Percentiles rank a stretch among this genome's conserved stretches.
These are phyloP conservation scores for Prunus mira DNA, from an alignment of 306 rosid genomes.

Conservation along the genomic window DNA sequence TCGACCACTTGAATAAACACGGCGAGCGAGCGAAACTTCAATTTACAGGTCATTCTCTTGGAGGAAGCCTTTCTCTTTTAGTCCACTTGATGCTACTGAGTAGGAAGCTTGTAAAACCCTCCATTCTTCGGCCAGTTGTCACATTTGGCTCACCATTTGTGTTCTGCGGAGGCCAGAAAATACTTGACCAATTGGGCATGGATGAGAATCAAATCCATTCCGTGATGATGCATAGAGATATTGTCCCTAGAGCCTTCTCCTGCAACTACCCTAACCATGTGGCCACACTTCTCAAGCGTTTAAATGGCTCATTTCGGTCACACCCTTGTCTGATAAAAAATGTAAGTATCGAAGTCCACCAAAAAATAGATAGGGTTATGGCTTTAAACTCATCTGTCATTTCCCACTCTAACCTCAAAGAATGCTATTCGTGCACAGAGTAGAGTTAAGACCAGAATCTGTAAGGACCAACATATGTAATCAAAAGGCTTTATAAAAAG, in stretches of 20 bases:
- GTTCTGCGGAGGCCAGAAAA: constrained; percentile 74
- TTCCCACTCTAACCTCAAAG: background rate
- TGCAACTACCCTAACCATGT: constrained; percentile 87
- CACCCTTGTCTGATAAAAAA: constrained; percentile 75
- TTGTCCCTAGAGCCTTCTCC: constrained; percentile 95
- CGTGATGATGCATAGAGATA: constrained; percentile 93
- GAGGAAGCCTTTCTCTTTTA: constrained; percentile 90
- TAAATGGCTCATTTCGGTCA: constrained; percentile 60
- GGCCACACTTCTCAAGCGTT: constrained; percentile 65
- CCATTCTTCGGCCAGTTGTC: constrained; percentile 66
- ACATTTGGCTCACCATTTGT: constrained; percentile 94
- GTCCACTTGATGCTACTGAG: constrained; percentile 77
- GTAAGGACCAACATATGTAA: too few relatives aligned
- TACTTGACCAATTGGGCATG: constrained; percentile 58
- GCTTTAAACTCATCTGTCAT: background rate
- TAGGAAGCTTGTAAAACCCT: constrained; percentile 58
- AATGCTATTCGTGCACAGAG: background rate
- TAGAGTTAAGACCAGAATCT: too few relatives aligned
- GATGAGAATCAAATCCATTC: constrained; percentile 65
- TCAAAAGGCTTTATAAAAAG: background rate
- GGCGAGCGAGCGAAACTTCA: constrained; percentile 79
- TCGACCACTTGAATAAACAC: constrained; percentile 55
- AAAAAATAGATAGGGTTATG: background rate
- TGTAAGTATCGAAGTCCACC: constrained; percentile 35
- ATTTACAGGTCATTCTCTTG: constrained; percentile 91